Evolutionary conservation across 192 early-diverging fungal genomes (phyloP).

Genomic region (Funneliformis mosseae): DNA sequence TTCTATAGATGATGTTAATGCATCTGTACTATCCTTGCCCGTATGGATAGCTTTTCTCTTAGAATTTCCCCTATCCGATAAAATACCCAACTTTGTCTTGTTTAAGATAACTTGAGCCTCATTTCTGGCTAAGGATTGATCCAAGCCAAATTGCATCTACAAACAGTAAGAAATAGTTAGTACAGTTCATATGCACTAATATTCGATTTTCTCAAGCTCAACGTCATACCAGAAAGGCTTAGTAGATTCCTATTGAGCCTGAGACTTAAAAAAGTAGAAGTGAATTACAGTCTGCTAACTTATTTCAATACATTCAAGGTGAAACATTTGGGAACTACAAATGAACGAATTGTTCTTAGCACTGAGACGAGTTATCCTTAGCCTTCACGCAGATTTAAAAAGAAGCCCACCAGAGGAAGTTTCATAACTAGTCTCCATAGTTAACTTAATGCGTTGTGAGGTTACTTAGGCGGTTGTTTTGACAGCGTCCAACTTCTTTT

Average conservation of each 20-base stretch:
- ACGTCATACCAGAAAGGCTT: neutral
- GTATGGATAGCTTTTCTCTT: slow-evolving; percentile 1
- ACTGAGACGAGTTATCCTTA: slow-evolving; percentile 28
- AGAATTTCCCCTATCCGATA: neutral
- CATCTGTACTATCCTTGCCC: neutral
- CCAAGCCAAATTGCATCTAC: slow-evolving; percentile 10
- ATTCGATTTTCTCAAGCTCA: neutral
- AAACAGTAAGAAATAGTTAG: slow-evolving; percentile 5
- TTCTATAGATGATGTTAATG: neutral
- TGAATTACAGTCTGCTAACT: neutral
- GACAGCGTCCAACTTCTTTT: slow-evolving; percentile 30
- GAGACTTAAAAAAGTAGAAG: slow-evolving; percentile 5
- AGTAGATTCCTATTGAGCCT: slow-evolving; percentile 24
- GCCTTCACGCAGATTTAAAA: slow-evolving; percentile 29
- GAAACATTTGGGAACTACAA: slow-evolving; percentile 13
- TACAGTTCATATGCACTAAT: slow-evolving; percentile 3
- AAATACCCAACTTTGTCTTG: neutral
- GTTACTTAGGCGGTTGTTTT: slow-evolving; percentile 23
- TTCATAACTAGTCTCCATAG: slow-evolving; percentile 27
- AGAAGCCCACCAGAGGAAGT: slow-evolving; percentile 28
- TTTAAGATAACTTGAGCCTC: slow-evolving; percentile 11
- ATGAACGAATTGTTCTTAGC: slow-evolving; percentile 30
- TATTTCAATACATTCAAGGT: slow-evolving; percentile 9
- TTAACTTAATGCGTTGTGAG: slow-evolving; percentile 10
- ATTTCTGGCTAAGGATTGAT: slow-evolving; percentile 16